Percentiles rank a stretch among this genome's conserved stretches.
Conservation (phyloP, 805 yeast species). For the Saccharomyces cerevisiae region DNA sequence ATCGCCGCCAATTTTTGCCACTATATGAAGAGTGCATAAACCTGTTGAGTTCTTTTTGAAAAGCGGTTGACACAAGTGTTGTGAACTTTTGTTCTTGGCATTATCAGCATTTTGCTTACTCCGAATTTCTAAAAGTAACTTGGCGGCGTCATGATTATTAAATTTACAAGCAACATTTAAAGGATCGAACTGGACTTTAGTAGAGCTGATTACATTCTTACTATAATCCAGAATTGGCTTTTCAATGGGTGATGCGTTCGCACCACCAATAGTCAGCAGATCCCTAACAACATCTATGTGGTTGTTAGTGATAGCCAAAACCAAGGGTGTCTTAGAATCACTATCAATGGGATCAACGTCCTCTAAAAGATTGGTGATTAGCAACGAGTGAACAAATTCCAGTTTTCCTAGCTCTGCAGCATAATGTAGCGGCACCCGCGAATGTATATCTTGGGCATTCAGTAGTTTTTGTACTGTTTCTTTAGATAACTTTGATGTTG, state of each 20-base stretch:
- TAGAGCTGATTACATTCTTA: slow-evolving; percentile 14
- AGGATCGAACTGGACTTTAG: slow-evolving; percentile 60
- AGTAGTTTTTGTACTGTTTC: slow-evolving; percentile 23
- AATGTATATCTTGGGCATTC: slow-evolving; percentile 51
- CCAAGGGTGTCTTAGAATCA: slow-evolving; percentile 73
- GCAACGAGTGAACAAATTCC: slow-evolving; percentile 35
- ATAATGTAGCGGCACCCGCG: slow-evolving; percentile 80
- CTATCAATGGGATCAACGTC: slow-evolving; percentile 45
- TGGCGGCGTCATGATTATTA: slow-evolving; percentile 67
- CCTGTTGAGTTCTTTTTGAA: slow-evolving; percentile 35
- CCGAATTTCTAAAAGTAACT: slow-evolving; percentile 42
- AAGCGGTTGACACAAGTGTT: not conserved
- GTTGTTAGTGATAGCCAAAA: slow-evolving; percentile 66
- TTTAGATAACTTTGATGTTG: slow-evolving; percentile 8
- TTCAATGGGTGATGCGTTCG: slow-evolving; percentile 37
- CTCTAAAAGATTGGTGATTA: slow-evolving; percentile 27
- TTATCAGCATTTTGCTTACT: slow-evolving; percentile 1
- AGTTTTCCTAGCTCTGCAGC: slow-evolving; percentile 57
- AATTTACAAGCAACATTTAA: slow-evolving; percentile 82
- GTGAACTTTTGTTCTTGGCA: not conserved
- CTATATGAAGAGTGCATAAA: slow-evolving; percentile 76
- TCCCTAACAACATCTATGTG: slow-evolving; percentile 45
- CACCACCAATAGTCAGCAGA: slow-evolving; percentile 40
- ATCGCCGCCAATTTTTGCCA: slow-evolving; percentile 72
- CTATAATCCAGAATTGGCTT: not conserved